phyloP scores from a whole-genome alignment of 2,329 filamentous ascomycete species.

The Torrubiellomyces zombiae region DNA sequence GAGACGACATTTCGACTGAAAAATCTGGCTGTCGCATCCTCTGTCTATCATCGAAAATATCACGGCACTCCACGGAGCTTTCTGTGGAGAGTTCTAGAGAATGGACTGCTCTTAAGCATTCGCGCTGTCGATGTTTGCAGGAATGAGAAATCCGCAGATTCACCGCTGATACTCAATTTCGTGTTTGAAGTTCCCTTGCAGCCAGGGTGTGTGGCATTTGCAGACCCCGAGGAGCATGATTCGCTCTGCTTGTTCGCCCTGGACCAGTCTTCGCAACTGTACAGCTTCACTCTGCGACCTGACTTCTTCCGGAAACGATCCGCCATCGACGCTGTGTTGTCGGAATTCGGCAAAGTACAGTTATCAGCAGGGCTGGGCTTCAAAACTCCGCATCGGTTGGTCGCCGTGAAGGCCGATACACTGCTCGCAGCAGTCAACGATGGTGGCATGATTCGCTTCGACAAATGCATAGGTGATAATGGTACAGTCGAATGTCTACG shows the following conservation, averaged over 20 bases:
- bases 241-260: slow-evolving; percentile 64
- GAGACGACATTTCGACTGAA: slow-evolving; percentile 57
- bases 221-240: slow-evolving; percentile 65
- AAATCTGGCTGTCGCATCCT: slow-evolving; percentile 61
- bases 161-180: slow-evolving; percentile 60
- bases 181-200: slow-evolving; percentile 59
- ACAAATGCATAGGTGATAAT: slow-evolving; percentile 34
- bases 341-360: slow-evolving; percentile 61
- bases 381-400: slow-evolving; percentile 65
- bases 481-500: slow-evolving; percentile 18
- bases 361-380: slow-evolving; percentile 58
- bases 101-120: slow-evolving; percentile 64
- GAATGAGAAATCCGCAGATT: slow-evolving; percentile 46
- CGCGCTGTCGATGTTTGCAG: slow-evolving; percentile 68
- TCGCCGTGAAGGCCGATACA: slow-evolving; percentile 56
- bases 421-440: slow-evolving; percentile 69
- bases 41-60: slow-evolving; percentile 68
- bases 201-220: slow-evolving; percentile 63
- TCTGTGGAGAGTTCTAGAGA: slow-evolving; percentile 77
- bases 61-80: slow-evolving; percentile 68
- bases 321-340: slow-evolving; percentile 55
- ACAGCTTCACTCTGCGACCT: slow-evolving; percentile 66
- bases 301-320: slow-evolving; percentile 62
- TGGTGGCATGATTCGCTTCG: slow-evolving; percentile 57
- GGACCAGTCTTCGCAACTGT: slow-evolving; percentile 62